These are phyloP conservation scores for Sporobolomyces roseus DNA, from an alignment of 768 basidiomycete genomes.

Conservation along the genomic window DNA sequence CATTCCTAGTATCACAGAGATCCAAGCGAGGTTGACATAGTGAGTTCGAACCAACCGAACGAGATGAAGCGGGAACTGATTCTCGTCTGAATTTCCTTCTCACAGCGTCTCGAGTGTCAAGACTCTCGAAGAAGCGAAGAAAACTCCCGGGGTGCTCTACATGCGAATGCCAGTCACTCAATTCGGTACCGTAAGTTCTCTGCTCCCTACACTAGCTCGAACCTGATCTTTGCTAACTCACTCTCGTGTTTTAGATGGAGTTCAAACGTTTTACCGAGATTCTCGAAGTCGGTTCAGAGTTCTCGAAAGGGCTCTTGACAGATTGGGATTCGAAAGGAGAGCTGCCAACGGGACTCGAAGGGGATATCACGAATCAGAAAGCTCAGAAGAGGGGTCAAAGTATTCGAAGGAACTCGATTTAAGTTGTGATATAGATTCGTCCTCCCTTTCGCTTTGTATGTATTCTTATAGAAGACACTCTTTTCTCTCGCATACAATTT, in stretches of 20 bases:
- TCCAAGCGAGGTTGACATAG: slow-evolving; percentile 93
- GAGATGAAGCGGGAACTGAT: neutral
- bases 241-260: slow-evolving; percentile 37
- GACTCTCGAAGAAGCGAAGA: slow-evolving; percentile 92
- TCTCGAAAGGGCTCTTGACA: slow-evolving; percentile 65
- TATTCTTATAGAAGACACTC: too few relatives aligned
- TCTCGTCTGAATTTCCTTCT: too few relatives aligned
- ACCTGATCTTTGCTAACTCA: neutral
- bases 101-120: slow-evolving; percentile 87
- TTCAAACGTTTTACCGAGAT: slow-evolving; percentile 65
- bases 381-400: slow-evolving; percentile 39
- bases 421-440: neutral
- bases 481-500: too few relatives aligned
- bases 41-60: slow-evolving; percentile 52
- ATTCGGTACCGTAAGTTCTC: slow-evolving; percentile 77
- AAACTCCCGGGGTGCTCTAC: slow-evolving; percentile 79
- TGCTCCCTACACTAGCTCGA: neutral
- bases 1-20: slow-evolving; percentile 85
- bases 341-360: slow-evolving; percentile 69
- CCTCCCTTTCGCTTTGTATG: neutral
- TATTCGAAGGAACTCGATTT: slow-evolving; percentile 44
- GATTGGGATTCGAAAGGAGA: slow-evolving; percentile 77
- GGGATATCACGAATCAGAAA: slow-evolving; percentile 55
- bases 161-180: slow-evolving; percentile 93
- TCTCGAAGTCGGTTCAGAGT: slow-evolving; percentile 70